Evolutionary conservation across 202 grass and related monocot species (phyloP).

Genomic region (Digitaria exilis): DNA sequence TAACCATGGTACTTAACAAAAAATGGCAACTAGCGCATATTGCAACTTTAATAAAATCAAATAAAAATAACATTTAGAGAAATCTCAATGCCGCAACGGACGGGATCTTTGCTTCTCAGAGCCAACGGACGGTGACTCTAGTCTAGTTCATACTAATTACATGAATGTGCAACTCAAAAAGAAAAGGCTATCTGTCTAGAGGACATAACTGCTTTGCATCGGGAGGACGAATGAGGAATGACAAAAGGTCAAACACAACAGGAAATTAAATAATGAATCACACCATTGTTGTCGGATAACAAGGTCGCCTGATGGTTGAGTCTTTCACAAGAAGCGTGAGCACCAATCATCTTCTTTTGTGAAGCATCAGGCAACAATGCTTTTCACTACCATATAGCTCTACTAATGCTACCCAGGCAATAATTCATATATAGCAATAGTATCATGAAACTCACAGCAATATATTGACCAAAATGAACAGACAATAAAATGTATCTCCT

Average conservation of each 20-base stretch:
- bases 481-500: background rate
- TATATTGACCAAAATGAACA: slow-evolving; percentile 23
- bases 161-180: background rate
- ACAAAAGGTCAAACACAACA: background rate
- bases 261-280: background rate
- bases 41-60: background rate
- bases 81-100: background rate
- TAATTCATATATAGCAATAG: background rate
- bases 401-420: background rate
- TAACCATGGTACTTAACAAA: background rate
- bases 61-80: background rate
- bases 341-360: background rate
- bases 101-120: background rate
- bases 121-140: background rate
- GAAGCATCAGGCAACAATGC: slow-evolving; percentile 8
- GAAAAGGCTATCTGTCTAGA: background rate
- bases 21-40: slow-evolving; percentile 4
- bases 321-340: background rate
- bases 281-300: background rate
- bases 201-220: background rate
- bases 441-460: slow-evolving; percentile 19
- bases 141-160: background rate
- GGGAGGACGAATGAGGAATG: background rate
- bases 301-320: background rate
- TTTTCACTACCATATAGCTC: background rate